Conservation (phyloP, 2,329 filamentous ascomycete species). For the Phyllosticta citribraziliensis region DNA sequence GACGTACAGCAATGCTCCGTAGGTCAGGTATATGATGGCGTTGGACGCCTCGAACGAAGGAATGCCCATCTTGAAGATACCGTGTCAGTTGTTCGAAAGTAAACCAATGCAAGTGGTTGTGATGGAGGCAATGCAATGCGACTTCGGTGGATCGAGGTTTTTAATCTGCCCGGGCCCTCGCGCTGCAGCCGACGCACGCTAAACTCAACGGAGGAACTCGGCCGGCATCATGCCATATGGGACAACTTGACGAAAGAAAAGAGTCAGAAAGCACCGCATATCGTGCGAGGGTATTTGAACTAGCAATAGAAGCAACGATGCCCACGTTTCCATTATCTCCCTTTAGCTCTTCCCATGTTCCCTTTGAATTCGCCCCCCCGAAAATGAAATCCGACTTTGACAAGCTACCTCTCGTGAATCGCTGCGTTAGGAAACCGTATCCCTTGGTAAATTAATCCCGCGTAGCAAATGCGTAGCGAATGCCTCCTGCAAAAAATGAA, state of each 20-base stretch:
- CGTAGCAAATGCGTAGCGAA: too few species aligned
- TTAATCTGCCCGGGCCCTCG: not conserved
- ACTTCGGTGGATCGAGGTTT: not conserved
- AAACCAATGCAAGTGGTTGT: not conserved
- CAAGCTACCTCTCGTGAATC: not conserved
- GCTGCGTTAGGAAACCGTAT: too few species aligned
- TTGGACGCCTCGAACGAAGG: conserved; percentile 70
- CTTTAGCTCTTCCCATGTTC: not conserved
- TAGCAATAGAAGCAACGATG: not conserved
- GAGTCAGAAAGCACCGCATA: not conserved
- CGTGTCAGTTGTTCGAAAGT: not conserved
- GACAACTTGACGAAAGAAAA: not conserved
- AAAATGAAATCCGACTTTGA: not conserved
- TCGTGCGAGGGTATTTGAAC: not conserved
- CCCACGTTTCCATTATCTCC: not conserved
- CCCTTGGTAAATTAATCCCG: too few species aligned
- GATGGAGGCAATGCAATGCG: not conserved
- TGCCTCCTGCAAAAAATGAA: too few species aligned
- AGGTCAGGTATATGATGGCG: conserved; percentile 73
- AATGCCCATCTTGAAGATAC: conserved; percentile 50
- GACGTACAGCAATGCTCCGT: conserved; percentile 64
- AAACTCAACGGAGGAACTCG: not conserved
- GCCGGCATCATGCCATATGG: not conserved
- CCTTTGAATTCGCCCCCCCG: not conserved
- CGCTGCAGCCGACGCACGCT: not conserved